These are phyloP conservation scores for Candida railenensis DNA, from an alignment of 805 yeast genomes.

Conservation along the genomic window DNA sequence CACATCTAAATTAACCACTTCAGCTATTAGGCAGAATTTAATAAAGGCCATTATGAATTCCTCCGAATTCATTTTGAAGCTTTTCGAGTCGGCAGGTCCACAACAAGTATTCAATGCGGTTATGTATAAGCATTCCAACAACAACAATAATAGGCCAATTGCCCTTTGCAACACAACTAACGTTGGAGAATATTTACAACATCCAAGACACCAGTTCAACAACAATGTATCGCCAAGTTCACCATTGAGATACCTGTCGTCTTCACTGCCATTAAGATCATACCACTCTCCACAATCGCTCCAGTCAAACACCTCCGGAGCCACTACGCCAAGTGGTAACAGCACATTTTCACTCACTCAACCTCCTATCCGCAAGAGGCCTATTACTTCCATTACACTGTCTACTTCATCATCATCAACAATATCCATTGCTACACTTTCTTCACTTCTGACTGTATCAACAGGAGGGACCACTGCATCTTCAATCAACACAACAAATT, in stretches of 20 bases:
- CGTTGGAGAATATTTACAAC: conserved; percentile 1
- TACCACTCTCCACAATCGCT: not conserved
- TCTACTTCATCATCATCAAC: conserved; percentile 3
- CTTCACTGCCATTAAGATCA: conserved; percentile 1
- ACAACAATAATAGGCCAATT: not conserved
- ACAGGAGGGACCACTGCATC: not conserved
- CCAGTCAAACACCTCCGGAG: not conserved
- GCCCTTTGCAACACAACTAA: not conserved
- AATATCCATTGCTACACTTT: not conserved
- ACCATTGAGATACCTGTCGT: not conserved
- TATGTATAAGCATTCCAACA: conserved; percentile 1
- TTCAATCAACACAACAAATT: not conserved
- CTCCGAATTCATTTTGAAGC: conserved; percentile 25
- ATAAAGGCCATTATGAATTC: conserved; percentile 25
- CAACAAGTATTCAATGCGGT: conserved; percentile 20
- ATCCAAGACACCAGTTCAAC: conserved; percentile 2
- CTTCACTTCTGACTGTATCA: not conserved
- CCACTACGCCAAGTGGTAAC: not conserved
- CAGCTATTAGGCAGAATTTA: conserved; percentile 22
- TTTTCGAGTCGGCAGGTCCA: conserved; percentile 29
- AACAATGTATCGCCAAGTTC: not conserved
- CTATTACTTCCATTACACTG: conserved; percentile 1
- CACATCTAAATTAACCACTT: not conserved
- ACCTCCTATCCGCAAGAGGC: not conserved
- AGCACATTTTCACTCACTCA: not conserved